Percentiles rank a stretch among this genome's conserved stretches.
phyloP scores from a whole-genome alignment of 73 alveolate species.

The Symbiodinium natans region DNA sequence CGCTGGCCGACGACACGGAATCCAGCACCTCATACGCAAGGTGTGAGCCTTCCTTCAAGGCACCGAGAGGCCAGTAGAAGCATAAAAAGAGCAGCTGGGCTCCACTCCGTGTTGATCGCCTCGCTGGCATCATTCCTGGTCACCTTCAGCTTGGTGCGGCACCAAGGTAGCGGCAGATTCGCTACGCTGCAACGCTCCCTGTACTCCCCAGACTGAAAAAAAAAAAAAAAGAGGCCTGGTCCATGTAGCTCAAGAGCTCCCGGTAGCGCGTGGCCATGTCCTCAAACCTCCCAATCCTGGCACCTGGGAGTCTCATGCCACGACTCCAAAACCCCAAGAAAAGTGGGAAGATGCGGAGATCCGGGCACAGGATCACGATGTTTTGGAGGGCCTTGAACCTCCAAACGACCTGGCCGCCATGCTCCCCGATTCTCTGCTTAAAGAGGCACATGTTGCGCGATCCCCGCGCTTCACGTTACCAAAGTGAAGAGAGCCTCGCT shows the following conservation, averaged over 20 bases:
- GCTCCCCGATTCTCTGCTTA: too few relatives aligned
- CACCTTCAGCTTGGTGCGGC: conserved; percentile 32
- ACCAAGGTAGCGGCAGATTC: background rate
- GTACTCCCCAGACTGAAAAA: background rate
- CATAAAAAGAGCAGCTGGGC: conserved; percentile 33
- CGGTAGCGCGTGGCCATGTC: conserved; percentile 94
- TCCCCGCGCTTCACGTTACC: background rate
- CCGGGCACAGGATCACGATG: conserved; percentile 95
- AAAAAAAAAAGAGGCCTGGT: conserved; percentile 51
- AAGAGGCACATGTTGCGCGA: too few relatives aligned
- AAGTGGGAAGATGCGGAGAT: background rate
- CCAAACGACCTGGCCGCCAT: conserved; percentile 94
- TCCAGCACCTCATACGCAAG: conserved; percentile 51
- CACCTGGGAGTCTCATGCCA: conserved; percentile 29
- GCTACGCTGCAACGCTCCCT: background rate
- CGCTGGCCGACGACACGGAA: conserved; percentile 78
- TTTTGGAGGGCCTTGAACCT: conserved; percentile 96
- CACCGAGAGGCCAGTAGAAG: background rate
- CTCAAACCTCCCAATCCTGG: conserved; percentile 94
- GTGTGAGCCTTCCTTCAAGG: background rate
- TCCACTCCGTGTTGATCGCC: conserved; percentile 96
- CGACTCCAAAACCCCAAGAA: background rate
- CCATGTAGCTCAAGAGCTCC: conserved; percentile 94
- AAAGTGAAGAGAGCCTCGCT: conserved; percentile 26
- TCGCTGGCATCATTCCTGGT: conserved; percentile 96